Evolutionary conservation across 306 rosid species (phyloP).

Genomic region (Luffa acutangula): DNA sequence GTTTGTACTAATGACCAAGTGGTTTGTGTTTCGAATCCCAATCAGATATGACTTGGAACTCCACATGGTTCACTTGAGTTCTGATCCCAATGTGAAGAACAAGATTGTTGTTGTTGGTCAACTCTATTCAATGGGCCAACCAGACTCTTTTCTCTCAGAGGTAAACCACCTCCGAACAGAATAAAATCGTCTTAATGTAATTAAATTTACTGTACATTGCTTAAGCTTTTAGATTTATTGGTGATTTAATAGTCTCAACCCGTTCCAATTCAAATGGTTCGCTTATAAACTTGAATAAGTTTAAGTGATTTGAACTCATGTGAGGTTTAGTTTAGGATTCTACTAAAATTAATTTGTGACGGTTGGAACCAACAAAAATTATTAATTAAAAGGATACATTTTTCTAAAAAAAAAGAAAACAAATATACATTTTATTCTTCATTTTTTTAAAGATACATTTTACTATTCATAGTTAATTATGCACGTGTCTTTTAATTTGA

Average conservation of each 20-base stretch:
- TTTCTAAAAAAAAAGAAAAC: no score
- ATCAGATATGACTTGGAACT: conserved; percentile 56
- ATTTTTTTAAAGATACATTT: no score
- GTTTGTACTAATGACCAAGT: no score
- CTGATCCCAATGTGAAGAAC: conserved; percentile 7
- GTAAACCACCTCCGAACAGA: conserved; percentile 19
- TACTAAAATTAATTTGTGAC: neutral
- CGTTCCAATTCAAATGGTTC: neutral
- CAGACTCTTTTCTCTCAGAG: conserved; percentile 35
- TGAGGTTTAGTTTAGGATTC: conserved; percentile 23
- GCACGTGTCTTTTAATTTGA: no score
- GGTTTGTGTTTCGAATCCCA: no score
- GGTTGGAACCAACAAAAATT: no score
- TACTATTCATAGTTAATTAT: no score
- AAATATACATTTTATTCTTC: no score
- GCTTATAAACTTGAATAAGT: neutral
- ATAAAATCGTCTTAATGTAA: neutral
- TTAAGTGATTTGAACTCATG: no score
- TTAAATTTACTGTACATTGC: no score
- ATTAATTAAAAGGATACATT: no score
- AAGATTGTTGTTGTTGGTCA: conserved; percentile 40
- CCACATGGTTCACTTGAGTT: conserved; percentile 52
- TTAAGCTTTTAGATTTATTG: no score
- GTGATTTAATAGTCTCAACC: neutral
- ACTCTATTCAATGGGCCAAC: conserved; percentile 36